Base-by-base conservation (phyloP, 2,329 filamentous ascomycete species). In the Clonostachys solani region DNA sequence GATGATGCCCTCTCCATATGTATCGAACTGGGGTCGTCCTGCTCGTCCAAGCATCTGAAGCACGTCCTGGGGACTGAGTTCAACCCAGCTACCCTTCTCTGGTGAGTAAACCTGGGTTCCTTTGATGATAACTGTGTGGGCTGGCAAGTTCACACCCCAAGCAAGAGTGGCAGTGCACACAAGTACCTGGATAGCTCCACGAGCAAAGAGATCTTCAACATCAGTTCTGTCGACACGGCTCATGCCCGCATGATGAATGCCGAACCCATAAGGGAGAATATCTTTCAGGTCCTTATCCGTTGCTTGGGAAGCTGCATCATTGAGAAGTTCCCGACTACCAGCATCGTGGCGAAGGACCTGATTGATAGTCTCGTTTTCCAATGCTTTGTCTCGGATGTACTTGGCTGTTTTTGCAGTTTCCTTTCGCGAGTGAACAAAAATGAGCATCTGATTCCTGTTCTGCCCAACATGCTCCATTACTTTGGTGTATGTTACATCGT, bases 191-290 rank as follows among this genome's bases (percentile, higher is more conserved):
- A 99, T 89, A 33, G 88, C 84, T 51, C 92, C 92, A 62, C 92
- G 87, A 41, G 88, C 83, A 60, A 99, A 99, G 18, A 99, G 80
- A 62, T 96, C 92, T 62, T 97, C 92, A 12, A 99, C 94, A 44
- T 92, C 89, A 29, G 88, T 92, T 69, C 95, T 86, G 73, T 99
- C 95, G n/a, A 87, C 84, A 64, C 94, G 83, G 64, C 84, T 95
- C 89, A 99, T 95, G 68, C 94, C 94, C 61, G 94, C 94, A 68
- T 99, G 94, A 71, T 99, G 94, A 50, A 99, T 99, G 61, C 94
- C 94, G 56, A 99, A 95, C 7, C 95, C 94, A 57, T 97, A 97
- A 0, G 94, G 94, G 61, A 99, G 73, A 12, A 99, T 74, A 61
- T 97, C 94, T 65, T 97, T 97, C 45, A 99, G 75, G 47, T 96